phyloP scores from a whole-genome alignment of 768 basidiomycete species.

The Leccinum longicurvipes region DNA sequence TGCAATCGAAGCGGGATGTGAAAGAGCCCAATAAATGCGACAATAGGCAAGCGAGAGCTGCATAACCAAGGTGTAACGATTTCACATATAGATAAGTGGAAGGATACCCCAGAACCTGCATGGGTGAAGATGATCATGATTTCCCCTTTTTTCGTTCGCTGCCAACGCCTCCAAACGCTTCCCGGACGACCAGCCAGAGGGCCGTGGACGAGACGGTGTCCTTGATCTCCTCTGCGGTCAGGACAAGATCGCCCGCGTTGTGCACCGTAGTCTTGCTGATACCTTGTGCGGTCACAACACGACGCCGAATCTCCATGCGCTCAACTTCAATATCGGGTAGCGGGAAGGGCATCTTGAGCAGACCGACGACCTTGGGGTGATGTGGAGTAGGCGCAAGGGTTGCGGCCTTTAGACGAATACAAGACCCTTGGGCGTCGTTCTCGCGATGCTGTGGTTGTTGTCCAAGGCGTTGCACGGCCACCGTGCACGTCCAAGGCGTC shows the following conservation, averaged over 20 bases:
- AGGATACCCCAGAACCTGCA: not conserved
- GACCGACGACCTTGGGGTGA: conserved; percentile 90
- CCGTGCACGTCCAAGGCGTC: conserved; percentile 92
- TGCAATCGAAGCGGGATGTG: conserved; percentile 9
- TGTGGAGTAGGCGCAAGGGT: conserved; percentile 91
- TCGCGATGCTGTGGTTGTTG: conserved; percentile 7
- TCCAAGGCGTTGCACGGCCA: conserved; percentile 54
- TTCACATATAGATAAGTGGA: conserved; percentile 17
- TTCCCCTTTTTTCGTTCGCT: conserved; percentile 72
- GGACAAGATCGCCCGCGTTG: conserved; percentile 39
- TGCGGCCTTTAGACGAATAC: conserved; percentile 61
- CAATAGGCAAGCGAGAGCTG: conserved; percentile 5
- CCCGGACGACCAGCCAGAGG: conserved; percentile 88
- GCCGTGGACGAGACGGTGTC: conserved; percentile 86
- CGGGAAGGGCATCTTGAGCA: conserved; percentile 88
- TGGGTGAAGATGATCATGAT: conserved; percentile 40
- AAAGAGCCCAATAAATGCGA: conserved; percentile 17
- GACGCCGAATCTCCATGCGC: conserved; percentile 48
- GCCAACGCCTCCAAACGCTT: conserved; percentile 89
- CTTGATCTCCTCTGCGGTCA: conserved; percentile 92
- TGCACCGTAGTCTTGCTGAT: conserved; percentile 23
- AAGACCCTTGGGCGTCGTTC: conserved; percentile 9
- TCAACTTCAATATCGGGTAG: conserved; percentile 80
- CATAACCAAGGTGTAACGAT: conserved; percentile 6
- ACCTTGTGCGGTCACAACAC: conserved; percentile 36